These are phyloP conservation scores for Cymbidium sinense DNA, from an alignment of 106 monocot species.

Conservation along the genomic window DNA sequence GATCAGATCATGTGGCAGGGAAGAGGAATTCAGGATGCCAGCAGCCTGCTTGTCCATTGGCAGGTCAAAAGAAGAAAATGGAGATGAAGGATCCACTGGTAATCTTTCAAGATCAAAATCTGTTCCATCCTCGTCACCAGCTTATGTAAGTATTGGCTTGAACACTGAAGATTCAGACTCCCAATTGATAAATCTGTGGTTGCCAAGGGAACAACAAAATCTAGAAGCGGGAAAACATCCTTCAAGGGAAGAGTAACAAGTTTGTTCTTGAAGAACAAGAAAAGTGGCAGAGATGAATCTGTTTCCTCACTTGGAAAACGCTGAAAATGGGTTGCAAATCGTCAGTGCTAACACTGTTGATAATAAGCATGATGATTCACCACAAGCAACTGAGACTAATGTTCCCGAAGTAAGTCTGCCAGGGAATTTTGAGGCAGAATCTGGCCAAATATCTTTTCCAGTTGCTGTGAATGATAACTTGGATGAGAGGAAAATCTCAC, in stretches of 20 bases:
- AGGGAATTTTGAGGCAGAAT: not conserved
- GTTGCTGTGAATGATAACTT: too few relatives aligned
- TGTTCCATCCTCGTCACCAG: conserved; percentile 28
- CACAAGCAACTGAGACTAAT: conserved; percentile 4
- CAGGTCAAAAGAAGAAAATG: conserved; percentile 3
- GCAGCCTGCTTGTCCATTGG: conserved; percentile 8
- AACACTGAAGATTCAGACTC: conserved; percentile 8
- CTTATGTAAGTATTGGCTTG: conserved; percentile 9
- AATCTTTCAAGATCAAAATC: conserved; percentile 42
- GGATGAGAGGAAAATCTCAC: not conserved
- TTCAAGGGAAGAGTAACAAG: conserved; percentile 49
- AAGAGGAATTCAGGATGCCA: conserved; percentile 12
- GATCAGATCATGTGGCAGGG: conserved; percentile 16
- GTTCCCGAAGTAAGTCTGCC: not conserved
- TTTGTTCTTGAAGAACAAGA: conserved; percentile 43
- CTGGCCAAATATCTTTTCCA: not conserved
- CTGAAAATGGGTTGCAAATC: not conserved
- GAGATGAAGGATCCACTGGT: conserved; percentile 1
- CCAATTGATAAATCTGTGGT: conserved; percentile 12
- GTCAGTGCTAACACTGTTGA: not conserved
- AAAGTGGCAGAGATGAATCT: conserved; percentile 10
- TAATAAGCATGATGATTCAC: conserved; percentile 7
- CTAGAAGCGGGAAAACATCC: conserved; percentile 21
- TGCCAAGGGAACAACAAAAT: conserved; percentile 15
- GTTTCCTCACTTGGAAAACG: conserved; percentile 8